Percentiles rank a stretch among this genome's conserved stretches.
phyloP scores from a whole-genome alignment of 345 rosid genomes.

The Capsella bursapastoris region DNA sequence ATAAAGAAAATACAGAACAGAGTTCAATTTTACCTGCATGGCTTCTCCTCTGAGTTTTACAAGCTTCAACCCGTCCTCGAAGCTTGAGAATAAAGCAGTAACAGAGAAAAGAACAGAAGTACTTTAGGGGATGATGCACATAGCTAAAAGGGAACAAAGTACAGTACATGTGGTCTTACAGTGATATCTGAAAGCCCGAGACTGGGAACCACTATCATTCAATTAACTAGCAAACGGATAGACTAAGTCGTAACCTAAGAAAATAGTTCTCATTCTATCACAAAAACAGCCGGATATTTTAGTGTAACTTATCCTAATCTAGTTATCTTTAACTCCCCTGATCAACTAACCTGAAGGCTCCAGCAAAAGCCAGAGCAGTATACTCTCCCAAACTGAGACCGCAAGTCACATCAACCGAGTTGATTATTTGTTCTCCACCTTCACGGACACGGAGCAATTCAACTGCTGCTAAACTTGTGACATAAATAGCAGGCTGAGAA shows the following conservation, averaged over 20 bases:
- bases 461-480: constrained; percentile 97
- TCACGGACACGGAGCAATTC: constrained; percentile 86
- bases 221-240: background rate
- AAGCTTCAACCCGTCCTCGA: constrained; percentile 94
- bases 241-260: background rate
- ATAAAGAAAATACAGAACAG: background rate
- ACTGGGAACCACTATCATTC: background rate
- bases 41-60: constrained; percentile 98
- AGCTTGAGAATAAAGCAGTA: constrained; percentile 53
- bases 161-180: background rate
- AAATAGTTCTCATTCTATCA: background rate
- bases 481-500: constrained; percentile 97
- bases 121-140: background rate
- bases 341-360: constrained; percentile 78
- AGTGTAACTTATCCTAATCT: background rate
- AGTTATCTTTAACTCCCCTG: background rate
- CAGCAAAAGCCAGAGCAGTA: constrained; percentile 95
- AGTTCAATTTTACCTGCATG: constrained; percentile 70
- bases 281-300: background rate
- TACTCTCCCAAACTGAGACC: constrained; percentile 99
- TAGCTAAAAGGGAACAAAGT: constrained; percentile 2
- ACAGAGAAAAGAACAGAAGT: constrained; percentile 30
- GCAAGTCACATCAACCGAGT: constrained; percentile 91
- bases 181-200: background rate
- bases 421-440: constrained; percentile 84